Percentiles rank a stretch among this genome's conserved stretches.
Conservation (phyloP, 2,329 filamentous ascomycete genomes). For the Diaporthe batatas region DNA sequence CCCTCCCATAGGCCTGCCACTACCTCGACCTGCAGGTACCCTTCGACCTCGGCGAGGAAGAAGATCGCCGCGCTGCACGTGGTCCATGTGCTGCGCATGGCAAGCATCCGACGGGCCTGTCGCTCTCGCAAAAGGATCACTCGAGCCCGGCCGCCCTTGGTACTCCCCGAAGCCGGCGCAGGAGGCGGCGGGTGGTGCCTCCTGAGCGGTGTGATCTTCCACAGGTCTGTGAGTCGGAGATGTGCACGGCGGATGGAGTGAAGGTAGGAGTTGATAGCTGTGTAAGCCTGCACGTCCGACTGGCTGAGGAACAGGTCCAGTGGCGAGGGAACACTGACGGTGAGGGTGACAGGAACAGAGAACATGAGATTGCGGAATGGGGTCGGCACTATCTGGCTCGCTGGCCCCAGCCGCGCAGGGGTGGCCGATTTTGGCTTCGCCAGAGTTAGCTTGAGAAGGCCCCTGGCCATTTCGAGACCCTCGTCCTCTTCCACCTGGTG, state of each 20-base stretch:
- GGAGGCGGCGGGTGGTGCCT: constrained; percentile 82
- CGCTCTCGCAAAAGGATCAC: constrained; percentile 74
- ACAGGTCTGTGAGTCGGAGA: constrained; percentile 84
- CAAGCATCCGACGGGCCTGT: constrained; percentile 71
- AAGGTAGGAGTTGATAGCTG: constrained; percentile 88
- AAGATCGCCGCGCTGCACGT: constrained; percentile 89
- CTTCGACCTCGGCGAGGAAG: constrained; percentile 87
- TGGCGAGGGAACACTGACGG: constrained; percentile 80
- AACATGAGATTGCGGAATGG: constrained; percentile 87
- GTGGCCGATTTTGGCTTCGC: constrained; percentile 61
- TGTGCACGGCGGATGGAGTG: constrained; percentile 88
- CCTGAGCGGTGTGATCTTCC: constrained; percentile 85
- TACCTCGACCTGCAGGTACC: constrained; percentile 91
- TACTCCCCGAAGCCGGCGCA: constrained; percentile 72
- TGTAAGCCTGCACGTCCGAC: constrained; percentile 83
- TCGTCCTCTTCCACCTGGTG: constrained; percentile 83
- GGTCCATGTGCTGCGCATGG: constrained; percentile 89
- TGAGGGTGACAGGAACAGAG: constrained; percentile 79
- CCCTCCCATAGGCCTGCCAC: constrained; percentile 84
- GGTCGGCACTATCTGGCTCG: constrained; percentile 59
- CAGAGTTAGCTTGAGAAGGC: constrained; percentile 77
- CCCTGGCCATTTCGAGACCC: constrained; percentile 84
- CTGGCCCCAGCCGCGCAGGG: constrained; percentile 53
- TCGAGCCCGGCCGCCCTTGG: constrained; percentile 69
- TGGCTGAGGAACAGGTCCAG: constrained; percentile 88